Evolutionary conservation across 1,284 basidiomycete species (phyloP), one percentile per base, ranked within the genome.

Genomic region (Pyrrhoderma lamaoense): DNA sequence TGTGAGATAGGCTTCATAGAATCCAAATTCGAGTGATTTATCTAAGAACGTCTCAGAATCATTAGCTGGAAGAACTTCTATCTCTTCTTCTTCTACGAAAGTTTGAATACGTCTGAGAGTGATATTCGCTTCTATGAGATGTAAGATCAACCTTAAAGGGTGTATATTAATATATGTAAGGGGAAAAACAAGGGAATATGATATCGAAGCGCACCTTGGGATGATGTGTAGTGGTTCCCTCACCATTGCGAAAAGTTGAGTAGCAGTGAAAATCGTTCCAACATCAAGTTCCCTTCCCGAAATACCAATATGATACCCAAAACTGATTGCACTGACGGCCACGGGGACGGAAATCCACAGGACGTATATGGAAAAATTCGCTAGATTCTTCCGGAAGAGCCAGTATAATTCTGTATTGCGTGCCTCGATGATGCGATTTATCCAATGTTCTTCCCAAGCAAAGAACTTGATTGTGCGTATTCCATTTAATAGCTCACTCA

Each of bases 381-480:
- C 9, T 80, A 27, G 5, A 16, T 22, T 16, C 80, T 79, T 64
- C 73, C 86, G 85, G 50, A 82, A 64, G 70, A 89, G 75, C 85
- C 84, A 89, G 44, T 71, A 62, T 60, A 89, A 71, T 65, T 89
- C 86, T 16, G 68, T 65, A 42, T 71, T 74, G 49, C 85, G 72
- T 4, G 78, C 75, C 23, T 77, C 75, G 59, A 85, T 64, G 0
- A 70, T 72, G 1, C 78, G 71, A 16, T 74, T 63, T 45, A 88
- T 83, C 87, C 86, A 90, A 11, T 75, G 71, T 34, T 81, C 76
- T 60, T 89, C 86, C 87, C 87, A 89, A 3, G 85, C 85, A 56
- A 89, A 89, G 68, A 89, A 88, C 61, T 93, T 93, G 70, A 93
- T 85, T 61, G 91, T 89, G 61, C 88, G 88, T 56, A 88, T 80